Evolutionary conservation across 2,329 filamentous ascomycete genomes (phyloP), one percentile per base, ranked within the genome.

Genomic region (Trichoderma asperellum): DNA sequence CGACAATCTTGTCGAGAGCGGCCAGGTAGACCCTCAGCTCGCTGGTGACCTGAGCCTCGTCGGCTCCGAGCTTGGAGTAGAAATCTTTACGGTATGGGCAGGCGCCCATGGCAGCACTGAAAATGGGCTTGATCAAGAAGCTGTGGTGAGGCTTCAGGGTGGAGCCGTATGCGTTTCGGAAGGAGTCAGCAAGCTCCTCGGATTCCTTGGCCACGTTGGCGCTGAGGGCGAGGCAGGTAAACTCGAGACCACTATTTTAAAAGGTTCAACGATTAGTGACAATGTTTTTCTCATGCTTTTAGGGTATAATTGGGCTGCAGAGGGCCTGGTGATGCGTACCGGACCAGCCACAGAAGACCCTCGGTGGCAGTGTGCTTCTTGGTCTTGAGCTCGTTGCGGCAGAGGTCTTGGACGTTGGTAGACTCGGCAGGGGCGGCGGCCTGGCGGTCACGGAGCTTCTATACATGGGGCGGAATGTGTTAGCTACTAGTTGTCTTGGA

Each of bases 11-110:
- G 83, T 96, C 90, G 75, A 98, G 83, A 10, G 91, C 88, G n/a
- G 81, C 83, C 71, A 98, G 84, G 87, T 95, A 97, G 72, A 83
- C 82, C 74, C 85, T 82, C 76, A 97, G 80, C 77, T 92, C 88
- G 68, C 81, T 77, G 57, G 85, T 75, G 60, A 96, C 90, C 80
- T 90, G 88, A 35, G 78, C 81, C 49, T 86, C 81, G 77, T 92
- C 87, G 24, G 84, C 83, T 47, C 92, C 94, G 55, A 99, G 85
- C 87, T 97, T 97, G 73, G 82, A 82, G 80, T 97, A 98, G 79
- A 99, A 98, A 81, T 95, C 92, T 79, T 92, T 93, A 74, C 95
- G 89, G 86, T 97, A 97, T 1, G 96, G 96, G 74, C 92, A 95
- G 21, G 94, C 94, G 75, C 88, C 88, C 94, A 99, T 97, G 79